Base-by-base conservation (phyloP, 2,329 filamentous ascomycete species). In the Hypoxylon sp. region DNA sequence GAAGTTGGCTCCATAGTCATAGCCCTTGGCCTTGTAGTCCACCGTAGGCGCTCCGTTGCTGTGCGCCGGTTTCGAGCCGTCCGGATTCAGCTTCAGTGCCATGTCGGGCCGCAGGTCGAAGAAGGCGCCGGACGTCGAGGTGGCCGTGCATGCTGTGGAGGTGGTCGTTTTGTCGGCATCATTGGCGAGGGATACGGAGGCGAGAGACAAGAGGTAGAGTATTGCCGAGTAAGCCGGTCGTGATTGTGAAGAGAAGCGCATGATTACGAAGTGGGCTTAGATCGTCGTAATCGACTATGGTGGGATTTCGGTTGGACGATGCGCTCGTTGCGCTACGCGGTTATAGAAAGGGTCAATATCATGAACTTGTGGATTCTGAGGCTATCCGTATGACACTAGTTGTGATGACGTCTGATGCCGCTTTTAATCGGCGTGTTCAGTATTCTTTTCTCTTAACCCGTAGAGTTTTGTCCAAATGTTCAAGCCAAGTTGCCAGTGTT, bases 1-100 rank as follows among this genome's bases (percentile, higher is more conserved):
- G 74, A 96, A 96, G 81, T 95, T 95, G 69, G 88, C 87, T 68
- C 87, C 88, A 71, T 94, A 92, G 78, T 95, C 92, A 77, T 89
- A 91, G 32, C 92, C 92, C 63, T 86, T 86, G 6, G 90, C 88
- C 68, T 88, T 84, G 77, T 89, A 89, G 74, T 88, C 86, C 30
- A 81, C 79, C 8, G 79, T 78, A 9, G 79, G 78, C 27, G 76
- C 77, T 12, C 80, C 79, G 67, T 80, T 81, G 65, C 68, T 73
- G 48, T 72, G 63, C 1, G 80, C 78, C 12, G 80, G 74, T 71
- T 84, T 84, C 29, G 75, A 74, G 5, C 79, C 81, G 47, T 84
- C 80, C 21, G 80, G 77, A 3, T 79, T 75, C 14, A 76, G 73
- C 58, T 74, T 75, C 27, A 83, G 74, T 29, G 85, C 86, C 34